Evolutionary conservation across 2,329 filamentous ascomycete species (phyloP).

Genomic region (Neoscytalidium dimidiatum): DNA sequence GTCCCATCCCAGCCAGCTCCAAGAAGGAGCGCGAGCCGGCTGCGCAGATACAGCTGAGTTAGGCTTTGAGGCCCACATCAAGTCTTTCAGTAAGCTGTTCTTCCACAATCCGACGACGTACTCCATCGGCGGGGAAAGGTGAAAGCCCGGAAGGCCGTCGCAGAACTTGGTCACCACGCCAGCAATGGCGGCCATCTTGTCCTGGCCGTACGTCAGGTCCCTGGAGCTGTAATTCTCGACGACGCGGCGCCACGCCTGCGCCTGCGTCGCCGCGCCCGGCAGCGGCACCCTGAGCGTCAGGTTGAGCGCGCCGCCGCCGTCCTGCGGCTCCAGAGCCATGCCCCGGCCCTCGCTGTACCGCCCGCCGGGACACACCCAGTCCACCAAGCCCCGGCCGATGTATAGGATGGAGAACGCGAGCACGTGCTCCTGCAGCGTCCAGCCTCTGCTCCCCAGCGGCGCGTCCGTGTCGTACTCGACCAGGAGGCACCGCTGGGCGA

Average conservation of each 20-base stretch:
- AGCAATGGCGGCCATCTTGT: not conserved
- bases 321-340: not conserved
- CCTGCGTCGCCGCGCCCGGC: not conserved
- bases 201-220: not conserved
- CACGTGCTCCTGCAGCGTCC: constrained; percentile 1
- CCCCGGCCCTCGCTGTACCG: not conserved
- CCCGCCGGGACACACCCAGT: not conserved
- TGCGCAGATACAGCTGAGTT: not conserved
- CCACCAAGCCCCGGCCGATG: not conserved
- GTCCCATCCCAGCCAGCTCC: not conserved
- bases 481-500: not conserved
- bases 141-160: not conserved
- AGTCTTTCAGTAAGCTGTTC: not conserved
- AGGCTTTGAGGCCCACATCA: not conserved
- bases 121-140: not conserved
- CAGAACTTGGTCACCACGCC: not conserved
- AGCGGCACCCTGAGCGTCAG: not conserved
- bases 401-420: not conserved
- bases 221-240: not conserved
- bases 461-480: not conserved
- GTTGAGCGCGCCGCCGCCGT: not conserved
- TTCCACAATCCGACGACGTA: not conserved
- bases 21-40: not conserved
- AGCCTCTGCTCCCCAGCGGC: not conserved
- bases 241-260: not conserved